phyloP scores from a whole-genome alignment of 1,284 basidiomycete genomes.

The Sanghuangporus weigelae region DNA sequence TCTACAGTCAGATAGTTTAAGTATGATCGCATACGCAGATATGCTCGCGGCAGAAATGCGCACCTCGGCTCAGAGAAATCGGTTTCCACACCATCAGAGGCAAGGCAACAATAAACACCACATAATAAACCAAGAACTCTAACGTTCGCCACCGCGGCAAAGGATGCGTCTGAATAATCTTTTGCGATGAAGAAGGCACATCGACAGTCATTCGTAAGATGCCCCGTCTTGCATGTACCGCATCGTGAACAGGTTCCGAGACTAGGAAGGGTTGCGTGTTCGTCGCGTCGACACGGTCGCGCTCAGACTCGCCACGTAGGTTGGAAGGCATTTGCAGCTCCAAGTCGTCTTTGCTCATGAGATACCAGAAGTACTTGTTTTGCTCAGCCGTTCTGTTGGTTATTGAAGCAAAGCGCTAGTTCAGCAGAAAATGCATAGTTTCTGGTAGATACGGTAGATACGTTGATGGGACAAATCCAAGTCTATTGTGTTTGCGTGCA shows the following conservation, averaged over 20 bases:
- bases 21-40: constrained; percentile 5
- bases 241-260: neutral
- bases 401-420: too few species aligned
- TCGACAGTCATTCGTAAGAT: constrained; percentile 15
- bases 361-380: neutral
- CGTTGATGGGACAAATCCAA: too few species aligned
- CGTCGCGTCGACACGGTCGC: neutral
- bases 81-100: constrained; percentile 82
- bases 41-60: constrained; percentile 11
- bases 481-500: too few species aligned
- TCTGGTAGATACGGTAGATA: too few species aligned
- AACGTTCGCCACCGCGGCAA: constrained; percentile 69
- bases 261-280: neutral
- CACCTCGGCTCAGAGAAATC: constrained; percentile 70
- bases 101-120: constrained; percentile 58
- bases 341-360: constrained; percentile 13
- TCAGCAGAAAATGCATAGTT: too few species aligned
- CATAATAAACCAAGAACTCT: constrained; percentile 81
- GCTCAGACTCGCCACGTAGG: neutral
- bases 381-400: too few species aligned
- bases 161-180: constrained; percentile 21
- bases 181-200: neutral
- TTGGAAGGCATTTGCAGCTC: constrained; percentile 17
- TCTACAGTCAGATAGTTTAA: constrained; percentile 34
- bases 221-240: constrained; percentile 1